Evolutionary conservation across 1,284 basidiomycete species (phyloP).

Genomic region (Apiotrichum akiyoshidainum): DNA sequence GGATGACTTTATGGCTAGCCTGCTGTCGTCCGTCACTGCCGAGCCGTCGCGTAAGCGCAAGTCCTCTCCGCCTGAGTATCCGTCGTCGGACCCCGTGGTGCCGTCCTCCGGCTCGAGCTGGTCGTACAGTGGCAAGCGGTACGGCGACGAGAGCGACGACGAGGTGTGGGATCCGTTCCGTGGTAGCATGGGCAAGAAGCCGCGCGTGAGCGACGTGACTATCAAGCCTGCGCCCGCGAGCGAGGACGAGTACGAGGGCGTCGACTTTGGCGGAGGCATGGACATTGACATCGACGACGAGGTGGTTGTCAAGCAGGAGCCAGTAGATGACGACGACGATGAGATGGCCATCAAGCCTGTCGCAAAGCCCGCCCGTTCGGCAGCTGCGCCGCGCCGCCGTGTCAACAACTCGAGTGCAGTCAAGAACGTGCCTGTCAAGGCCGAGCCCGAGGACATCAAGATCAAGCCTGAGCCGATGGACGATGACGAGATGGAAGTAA

Average conservation of each 20-base stretch:
- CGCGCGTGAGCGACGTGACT: constrained; percentile 41
- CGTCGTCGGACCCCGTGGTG: constrained; percentile 37
- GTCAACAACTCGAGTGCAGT: constrained; percentile 50
- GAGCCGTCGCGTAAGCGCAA: constrained; percentile 63
- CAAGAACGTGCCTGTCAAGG: constrained; percentile 54
- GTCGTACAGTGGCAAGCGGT: constrained; percentile 27
- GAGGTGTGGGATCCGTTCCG: constrained; percentile 42
- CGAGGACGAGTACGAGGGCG: constrained; percentile 25
- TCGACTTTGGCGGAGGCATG: constrained; percentile 27
- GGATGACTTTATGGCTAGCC: constrained; percentile 75
- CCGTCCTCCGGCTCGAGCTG: constrained; percentile 57
- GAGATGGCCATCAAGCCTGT: constrained; percentile 26
- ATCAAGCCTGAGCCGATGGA: constrained; percentile 8
- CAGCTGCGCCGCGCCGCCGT: constrained; percentile 35
- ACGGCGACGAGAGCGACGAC: constrained; percentile 48
- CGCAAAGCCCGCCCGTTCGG: constrained; percentile 16
- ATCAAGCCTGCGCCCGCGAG: constrained; percentile 23
- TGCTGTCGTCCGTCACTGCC: constrained; percentile 56
- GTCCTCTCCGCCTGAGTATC: constrained; percentile 56
- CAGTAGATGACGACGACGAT: constrained; percentile 45
- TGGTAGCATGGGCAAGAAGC: constrained; percentile 40
- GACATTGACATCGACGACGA: constrained; percentile 24
- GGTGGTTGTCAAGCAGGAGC: constrained; percentile 46
- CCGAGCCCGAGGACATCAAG: constrained; percentile 17
- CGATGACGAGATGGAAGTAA: constrained; percentile 29